These are phyloP conservation scores for Aspergillus sp. DNA, from an alignment of 2,329 filamentous ascomycete genomes.

Conservation along the genomic window DNA sequence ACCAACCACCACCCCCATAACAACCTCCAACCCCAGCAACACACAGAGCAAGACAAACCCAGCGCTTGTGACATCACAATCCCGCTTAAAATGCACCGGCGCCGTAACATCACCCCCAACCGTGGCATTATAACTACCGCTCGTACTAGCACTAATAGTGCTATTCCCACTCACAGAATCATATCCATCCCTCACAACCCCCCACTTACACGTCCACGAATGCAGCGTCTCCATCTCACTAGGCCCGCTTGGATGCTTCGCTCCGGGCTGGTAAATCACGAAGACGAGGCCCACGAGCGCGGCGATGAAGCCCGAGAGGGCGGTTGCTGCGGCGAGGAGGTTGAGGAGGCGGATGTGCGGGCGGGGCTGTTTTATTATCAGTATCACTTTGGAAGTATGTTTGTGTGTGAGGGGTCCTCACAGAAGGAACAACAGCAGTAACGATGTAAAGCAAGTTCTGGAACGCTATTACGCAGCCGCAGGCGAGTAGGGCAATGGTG, in stretches of 20 bases:
- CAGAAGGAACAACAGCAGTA: conserved; percentile 39
- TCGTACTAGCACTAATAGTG: neutral
- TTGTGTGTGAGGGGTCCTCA: conserved; percentile 22
- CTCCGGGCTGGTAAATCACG: conserved; percentile 35
- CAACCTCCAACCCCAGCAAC: conserved; percentile 37
- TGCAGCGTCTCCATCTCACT: conserved; percentile 40
- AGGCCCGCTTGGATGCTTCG: conserved; percentile 34
- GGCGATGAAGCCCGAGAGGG: conserved; percentile 39
- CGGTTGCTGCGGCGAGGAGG: conserved; percentile 35
- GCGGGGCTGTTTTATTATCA: conserved; percentile 31
- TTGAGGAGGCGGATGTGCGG: conserved; percentile 40
- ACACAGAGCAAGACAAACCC: conserved; percentile 39
- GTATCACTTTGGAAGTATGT: neutral
- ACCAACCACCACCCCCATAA: conserved; percentile 35
- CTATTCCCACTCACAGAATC: conserved; percentile 13
- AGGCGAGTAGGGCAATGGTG: conserved; percentile 39
- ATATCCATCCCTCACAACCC: conserved; percentile 18
- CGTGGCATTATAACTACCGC: no score
- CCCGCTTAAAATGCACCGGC: conserved; percentile 39
- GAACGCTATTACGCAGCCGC: conserved; percentile 39
- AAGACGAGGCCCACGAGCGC: conserved; percentile 37
- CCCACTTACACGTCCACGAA: conserved; percentile 47
- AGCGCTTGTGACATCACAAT: conserved; percentile 42
- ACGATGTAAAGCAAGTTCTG: conserved; percentile 37
- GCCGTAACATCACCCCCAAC: conserved; percentile 15